A percentile compares a stretch with the other conserved stretches of the same genome.
Conservation (phyloP, 2,329 filamentous ascomycete species). For the Xylariaceae sp. region DNA sequence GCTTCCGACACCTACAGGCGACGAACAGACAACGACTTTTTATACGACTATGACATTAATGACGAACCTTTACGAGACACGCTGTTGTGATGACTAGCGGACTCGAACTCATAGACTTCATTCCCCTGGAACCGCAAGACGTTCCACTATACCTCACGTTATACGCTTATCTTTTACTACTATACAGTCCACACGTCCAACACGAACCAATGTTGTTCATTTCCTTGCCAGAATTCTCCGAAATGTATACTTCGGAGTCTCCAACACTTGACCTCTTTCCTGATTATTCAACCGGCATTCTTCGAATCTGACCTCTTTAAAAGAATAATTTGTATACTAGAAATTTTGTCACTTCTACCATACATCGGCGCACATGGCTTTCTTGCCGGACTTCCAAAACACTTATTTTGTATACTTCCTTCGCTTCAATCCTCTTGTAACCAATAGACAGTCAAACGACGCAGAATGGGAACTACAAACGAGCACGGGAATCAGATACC, state of each 20-base stretch:
- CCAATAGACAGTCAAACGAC: constrained; percentile 10
- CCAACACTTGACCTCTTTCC: too few relatives aligned
- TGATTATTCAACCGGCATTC: background rate
- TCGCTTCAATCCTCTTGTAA: constrained; percentile 7
- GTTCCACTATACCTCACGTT: constrained; percentile 11
- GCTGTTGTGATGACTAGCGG: constrained; percentile 17
- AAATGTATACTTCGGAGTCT: background rate
- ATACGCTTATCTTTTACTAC: constrained; percentile 9
- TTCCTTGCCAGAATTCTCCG: background rate
- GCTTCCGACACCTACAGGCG: constrained; percentile 4
- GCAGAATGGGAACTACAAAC: constrained; percentile 3
- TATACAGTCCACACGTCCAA: background rate
- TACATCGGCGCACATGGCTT: constrained; percentile 12
- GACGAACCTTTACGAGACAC: constrained; percentile 26
- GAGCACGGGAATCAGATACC: background rate
- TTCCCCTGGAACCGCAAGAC: background rate
- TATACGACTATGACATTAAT: constrained; percentile 28
- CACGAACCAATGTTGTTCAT: background rate
- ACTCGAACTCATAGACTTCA: constrained; percentile 13
- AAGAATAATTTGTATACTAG: constrained; percentile 18
- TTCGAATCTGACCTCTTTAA: background rate
- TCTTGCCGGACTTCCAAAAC: background rate
- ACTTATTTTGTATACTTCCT: constrained; percentile 6
- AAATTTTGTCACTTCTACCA: constrained; percentile 4
- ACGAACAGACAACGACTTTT: constrained; percentile 6